phyloP scores from a whole-genome alignment of 2,329 filamentous ascomycete species.

The Botrytis cinerea region DNA sequence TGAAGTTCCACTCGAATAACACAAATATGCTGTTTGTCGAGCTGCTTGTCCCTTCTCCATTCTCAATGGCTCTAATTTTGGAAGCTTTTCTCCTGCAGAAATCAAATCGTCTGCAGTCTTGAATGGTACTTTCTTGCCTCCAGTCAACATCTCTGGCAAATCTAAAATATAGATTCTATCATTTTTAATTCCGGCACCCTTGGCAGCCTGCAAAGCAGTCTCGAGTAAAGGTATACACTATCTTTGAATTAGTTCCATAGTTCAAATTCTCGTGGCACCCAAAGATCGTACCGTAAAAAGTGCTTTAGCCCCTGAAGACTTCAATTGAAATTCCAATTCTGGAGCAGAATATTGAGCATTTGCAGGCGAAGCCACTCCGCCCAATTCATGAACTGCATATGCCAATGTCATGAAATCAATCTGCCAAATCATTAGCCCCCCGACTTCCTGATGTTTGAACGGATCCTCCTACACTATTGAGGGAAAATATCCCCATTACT shows the following conservation, averaged over 20 bases:
- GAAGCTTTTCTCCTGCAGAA: constrained; percentile 56
- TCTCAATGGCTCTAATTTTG: constrained; percentile 55
- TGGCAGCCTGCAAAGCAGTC: constrained; percentile 67
- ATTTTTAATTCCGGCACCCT: constrained; percentile 66
- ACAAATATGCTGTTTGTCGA: constrained; percentile 73
- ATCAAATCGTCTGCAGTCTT: constrained; percentile 77
- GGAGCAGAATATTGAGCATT: constrained; percentile 83
- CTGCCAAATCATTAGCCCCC: constrained; percentile 43
- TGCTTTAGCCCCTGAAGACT: constrained; percentile 71
- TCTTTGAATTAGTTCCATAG: neutral
- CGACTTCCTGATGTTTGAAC: neutral
- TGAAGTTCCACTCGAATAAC: constrained; percentile 56
- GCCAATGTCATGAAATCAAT: constrained; percentile 74
- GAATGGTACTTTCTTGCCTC: constrained; percentile 53
- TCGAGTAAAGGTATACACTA: constrained; percentile 65
- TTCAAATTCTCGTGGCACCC: constrained; percentile 34
- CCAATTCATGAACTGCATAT: constrained; percentile 73
- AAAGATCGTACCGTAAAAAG: constrained; percentile 76
- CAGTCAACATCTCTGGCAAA: constrained; percentile 57
- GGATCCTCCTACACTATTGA: constrained; percentile 66
- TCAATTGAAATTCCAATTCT: constrained; percentile 81
- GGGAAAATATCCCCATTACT: constrained; percentile 72
- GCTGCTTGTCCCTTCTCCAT: constrained; percentile 67
- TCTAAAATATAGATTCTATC: constrained; percentile 75
- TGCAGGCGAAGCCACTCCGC: constrained; percentile 76